A percentile compares a stretch with the other conserved stretches of the same genome.
phyloP scores from a whole-genome alignment of 345 rosid species.

The Sonneratia caseolaris region DNA sequence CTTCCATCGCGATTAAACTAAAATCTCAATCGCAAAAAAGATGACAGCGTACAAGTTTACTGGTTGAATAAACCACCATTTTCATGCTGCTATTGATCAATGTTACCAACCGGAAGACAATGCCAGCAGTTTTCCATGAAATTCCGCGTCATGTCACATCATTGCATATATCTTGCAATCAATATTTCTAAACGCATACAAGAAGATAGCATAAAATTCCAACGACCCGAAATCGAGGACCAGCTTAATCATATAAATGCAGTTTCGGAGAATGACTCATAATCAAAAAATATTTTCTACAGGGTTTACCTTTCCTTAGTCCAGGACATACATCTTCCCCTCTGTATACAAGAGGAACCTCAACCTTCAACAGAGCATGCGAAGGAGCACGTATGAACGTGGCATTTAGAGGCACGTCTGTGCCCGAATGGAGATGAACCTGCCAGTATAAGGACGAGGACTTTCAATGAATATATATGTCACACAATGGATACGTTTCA shows the following conservation, averaged over 20 bases:
- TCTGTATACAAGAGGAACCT: constrained; percentile 66
- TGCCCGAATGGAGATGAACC: constrained; percentile 74
- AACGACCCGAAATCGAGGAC: neutral
- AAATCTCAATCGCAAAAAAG: no score
- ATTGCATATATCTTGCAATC: neutral
- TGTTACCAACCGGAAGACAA: no score
- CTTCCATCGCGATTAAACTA: no score
- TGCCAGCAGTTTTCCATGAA: neutral
- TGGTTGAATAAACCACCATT: neutral
- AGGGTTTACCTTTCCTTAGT: constrained; percentile 61
- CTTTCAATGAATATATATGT: neutral
- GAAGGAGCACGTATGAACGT: constrained; percentile 89
- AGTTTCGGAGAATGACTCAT: neutral
- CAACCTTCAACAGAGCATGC: constrained; percentile 62
- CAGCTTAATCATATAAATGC: neutral
- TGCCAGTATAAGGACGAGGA: constrained; percentile 18
- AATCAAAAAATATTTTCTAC: neutral
- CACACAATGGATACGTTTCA: neutral
- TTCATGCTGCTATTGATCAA: neutral
- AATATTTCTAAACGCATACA: neutral
- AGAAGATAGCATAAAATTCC: neutral
- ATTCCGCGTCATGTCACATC: neutral
- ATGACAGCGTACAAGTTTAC: neutral
- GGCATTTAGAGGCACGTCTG: constrained; percentile 73
- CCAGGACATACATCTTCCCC: constrained; percentile 97